A percentile compares a stretch with the other conserved stretches of the same genome.
These are phyloP conservation scores for Mycena metata DNA, from an alignment of 768 basidiomycete species.

Conservation along the genomic window DNA sequence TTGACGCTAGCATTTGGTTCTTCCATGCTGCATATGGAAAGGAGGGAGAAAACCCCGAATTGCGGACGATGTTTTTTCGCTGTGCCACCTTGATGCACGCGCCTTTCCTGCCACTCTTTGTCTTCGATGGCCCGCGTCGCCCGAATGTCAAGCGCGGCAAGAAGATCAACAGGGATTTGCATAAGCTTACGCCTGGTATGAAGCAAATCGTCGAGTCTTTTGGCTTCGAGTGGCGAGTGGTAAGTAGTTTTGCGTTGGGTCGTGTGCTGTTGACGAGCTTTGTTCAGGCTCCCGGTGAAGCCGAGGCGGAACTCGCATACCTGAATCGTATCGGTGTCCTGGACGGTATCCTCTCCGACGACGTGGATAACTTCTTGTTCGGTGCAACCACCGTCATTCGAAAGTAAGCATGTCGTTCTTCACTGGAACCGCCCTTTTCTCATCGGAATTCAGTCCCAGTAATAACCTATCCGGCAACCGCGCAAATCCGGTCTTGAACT, in stretches of 20 bases:
- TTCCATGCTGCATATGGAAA: conserved; percentile 81
- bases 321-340: conserved; percentile 86
- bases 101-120: conserved; percentile 90
- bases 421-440: no score
- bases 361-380: conserved; percentile 93
- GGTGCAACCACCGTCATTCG: conserved; percentile 87
- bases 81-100: conserved; percentile 82
- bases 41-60: conserved; percentile 90
- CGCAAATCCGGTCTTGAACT: conserved; percentile 71
- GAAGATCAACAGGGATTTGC: conserved; percentile 69
- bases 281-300: conserved; percentile 88
- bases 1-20: conserved; percentile 90
- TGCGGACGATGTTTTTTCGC: conserved; percentile 88
- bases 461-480: conserved; percentile 81
- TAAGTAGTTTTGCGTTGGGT: conserved; percentile 48
- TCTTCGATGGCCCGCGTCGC: conserved; percentile 91
- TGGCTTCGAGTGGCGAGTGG: conserved; percentile 83
- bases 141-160: conserved; percentile 87
- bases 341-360: conserved; percentile 92
- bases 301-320: conserved; percentile 93
- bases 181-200: conserved; percentile 82
- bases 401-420: conserved; percentile 66
- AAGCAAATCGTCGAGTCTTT: conserved; percentile 84
- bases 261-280: conserved; percentile 44
- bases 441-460: conserved; percentile 64